These are phyloP conservation scores for Penicillium sp. DNA, from an alignment of 2,329 filamentous ascomycete genomes.

Conservation along the genomic window DNA sequence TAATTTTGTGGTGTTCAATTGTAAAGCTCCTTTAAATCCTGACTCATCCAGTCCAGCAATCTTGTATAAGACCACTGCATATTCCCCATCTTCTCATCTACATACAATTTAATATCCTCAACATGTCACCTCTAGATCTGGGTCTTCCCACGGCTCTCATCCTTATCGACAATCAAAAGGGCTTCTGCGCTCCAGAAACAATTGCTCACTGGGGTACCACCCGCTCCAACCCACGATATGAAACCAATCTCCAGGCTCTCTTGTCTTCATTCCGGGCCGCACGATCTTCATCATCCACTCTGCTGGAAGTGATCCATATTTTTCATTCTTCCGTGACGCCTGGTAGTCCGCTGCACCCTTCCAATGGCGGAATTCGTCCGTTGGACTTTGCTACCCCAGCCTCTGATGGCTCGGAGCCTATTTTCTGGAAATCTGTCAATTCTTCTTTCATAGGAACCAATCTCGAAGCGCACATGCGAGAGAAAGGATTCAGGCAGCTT, in stretches of 20 bases:
- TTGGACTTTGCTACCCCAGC: conserved; percentile 32
- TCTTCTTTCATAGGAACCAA: conserved; percentile 49
- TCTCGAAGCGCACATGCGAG: conserved; percentile 40
- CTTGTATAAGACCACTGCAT: neutral
- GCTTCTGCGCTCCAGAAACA: conserved; percentile 36
- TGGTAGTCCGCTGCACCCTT: conserved; percentile 39
- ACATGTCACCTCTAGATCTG: conserved; percentile 20
- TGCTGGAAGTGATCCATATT: conserved; percentile 46
- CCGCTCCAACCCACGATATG: conserved; percentile 48
- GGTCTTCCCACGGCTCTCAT: conserved; percentile 44
- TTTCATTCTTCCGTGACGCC: conserved; percentile 44
- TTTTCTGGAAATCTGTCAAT: conserved; percentile 49
- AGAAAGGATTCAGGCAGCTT: conserved; percentile 38
- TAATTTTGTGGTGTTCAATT: no score
- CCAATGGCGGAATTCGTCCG: conserved; percentile 28
- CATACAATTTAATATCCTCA: neutral
- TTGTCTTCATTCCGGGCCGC: conserved; percentile 38
- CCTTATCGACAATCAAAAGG: conserved; percentile 51
- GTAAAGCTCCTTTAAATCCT: neutral
- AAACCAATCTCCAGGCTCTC: conserved; percentile 44
- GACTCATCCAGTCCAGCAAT: neutral
- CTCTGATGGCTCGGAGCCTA: conserved; percentile 35
- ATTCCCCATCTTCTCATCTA: neutral
- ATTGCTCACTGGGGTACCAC: conserved; percentile 40
- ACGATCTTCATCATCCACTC: conserved; percentile 5